Percentiles rank a stretch among this genome's conserved stretches.
phyloP scores from a whole-genome alignment of 78 protist genomes.

The Dictyostelium firmibasis region DNA sequence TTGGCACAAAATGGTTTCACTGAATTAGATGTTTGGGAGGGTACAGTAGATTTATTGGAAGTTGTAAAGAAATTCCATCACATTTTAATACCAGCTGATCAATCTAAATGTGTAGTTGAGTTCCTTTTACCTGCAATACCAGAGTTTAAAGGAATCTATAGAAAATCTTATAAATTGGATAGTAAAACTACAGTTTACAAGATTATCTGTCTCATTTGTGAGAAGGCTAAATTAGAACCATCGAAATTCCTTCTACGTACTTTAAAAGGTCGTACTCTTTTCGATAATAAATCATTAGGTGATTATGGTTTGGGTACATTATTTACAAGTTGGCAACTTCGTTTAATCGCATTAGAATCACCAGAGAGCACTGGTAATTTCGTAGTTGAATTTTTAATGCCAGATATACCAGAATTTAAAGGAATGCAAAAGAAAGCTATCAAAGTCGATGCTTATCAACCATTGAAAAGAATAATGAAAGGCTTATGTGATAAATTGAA shows the following conservation, averaged over 20 bases:
- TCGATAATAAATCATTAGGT: conserved; percentile 15
- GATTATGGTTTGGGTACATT: conserved; percentile 50
- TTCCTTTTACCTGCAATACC: conserved; percentile 23
- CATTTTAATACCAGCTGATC: conserved; percentile 42
- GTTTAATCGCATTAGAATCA: conserved; percentile 31
- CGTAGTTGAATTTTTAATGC: conserved; percentile 57
- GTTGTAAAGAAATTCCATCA: conserved; percentile 18
- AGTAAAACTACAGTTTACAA: conserved; percentile 42
- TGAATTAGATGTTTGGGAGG: conserved; percentile 72
- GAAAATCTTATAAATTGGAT: conserved; percentile 63
- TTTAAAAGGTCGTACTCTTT: conserved; percentile 53
- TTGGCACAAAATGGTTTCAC: conserved; percentile 51
- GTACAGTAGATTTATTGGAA: conserved; percentile 59
- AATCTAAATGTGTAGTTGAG: conserved; percentile 37
- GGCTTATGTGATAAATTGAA: conserved; percentile 47
- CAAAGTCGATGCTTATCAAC: conserved; percentile 75
- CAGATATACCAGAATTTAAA: conserved; percentile 64
- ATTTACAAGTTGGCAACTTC: conserved; percentile 68
- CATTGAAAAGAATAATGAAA: conserved; percentile 71
- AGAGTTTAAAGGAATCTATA: conserved; percentile 62
- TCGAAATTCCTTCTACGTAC: conserved; percentile 47
- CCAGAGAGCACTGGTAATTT: conserved; percentile 68
- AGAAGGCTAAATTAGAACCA: conserved; percentile 26
- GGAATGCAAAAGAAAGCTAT: conserved; percentile 73
- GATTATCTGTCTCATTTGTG: conserved; percentile 64